Evolutionary conservation across 441 rosid genomes (phyloP), one percentile per base, ranked within the genome.

Genomic region (Jatropha multifida): DNA sequence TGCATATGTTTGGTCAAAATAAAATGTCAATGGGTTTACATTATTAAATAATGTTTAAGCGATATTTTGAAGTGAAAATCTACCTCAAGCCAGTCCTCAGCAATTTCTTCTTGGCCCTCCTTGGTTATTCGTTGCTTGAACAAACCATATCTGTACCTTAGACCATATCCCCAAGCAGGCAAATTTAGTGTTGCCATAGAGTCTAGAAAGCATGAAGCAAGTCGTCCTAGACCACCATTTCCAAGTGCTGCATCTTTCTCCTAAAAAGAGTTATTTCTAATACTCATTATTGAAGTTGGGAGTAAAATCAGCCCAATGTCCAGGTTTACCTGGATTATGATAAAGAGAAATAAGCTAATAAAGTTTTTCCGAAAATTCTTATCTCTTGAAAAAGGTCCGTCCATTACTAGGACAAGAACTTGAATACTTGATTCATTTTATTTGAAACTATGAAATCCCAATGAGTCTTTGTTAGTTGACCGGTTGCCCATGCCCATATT

Each of bases 81-180:
- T 84, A 89, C 99, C 97, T 96, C 99, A 80, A 96, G 99, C 98
- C 99, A 96, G 83, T 94, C 98, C 86, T 96, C 99, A 64, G 99
- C 92, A 83, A 82, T 68, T 87, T 96, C 99, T 83, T 96, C 92
- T 80, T 96, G 99, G 63, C 98, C 99, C 65, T 88, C 94, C 86
- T 85, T 88, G 71, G 97, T 86, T 72, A 96, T 91, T 44, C 75
- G 79, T 87, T 96, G 98, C 85, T 96, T 93, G 83, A 96, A 94
- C 64, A 96, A 84, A 63, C 99, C 99, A 82, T 94, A 90, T 83
- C 84, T 89, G 83, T 96, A 93, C 86, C 99, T 92, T 81, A 96
- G 86, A 38, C 98, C 99, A 77, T 96, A 96, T 2, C 99, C 99
- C 99, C 97, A 96, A 65, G 99, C 97, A 81, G 99, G 99, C 84